These are phyloP conservation scores for Penicillium soppii DNA, from an alignment of 495 filamentous ascomycete genomes.

Conservation along the genomic window DNA sequence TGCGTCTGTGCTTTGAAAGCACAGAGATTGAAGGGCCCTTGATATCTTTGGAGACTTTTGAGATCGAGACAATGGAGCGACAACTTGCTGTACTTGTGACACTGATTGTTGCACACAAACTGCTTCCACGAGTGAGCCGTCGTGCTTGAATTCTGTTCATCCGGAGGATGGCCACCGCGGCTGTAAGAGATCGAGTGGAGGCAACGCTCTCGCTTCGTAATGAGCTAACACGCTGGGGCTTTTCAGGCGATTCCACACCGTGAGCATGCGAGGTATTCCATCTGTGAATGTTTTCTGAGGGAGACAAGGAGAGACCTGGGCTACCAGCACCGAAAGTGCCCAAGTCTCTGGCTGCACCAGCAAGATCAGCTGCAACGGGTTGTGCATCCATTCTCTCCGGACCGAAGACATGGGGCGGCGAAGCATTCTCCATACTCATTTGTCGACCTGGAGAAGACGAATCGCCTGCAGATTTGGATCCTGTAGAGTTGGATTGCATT, in stretches of 20 bases:
- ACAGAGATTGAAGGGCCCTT: not conserved
- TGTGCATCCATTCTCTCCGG: too few relatives aligned
- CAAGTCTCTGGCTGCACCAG: too few relatives aligned
- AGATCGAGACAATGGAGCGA: not conserved
- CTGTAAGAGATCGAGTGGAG: slow-evolving; percentile 10
- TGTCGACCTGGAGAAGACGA: not conserved
- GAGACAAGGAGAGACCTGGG: not conserved
- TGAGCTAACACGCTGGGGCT: not conserved
- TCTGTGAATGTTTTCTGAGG: not conserved
- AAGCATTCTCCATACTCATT: not conserved
- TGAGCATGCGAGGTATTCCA: not conserved
- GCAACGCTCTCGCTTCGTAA: slow-evolving; percentile 1
- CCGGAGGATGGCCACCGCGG: slow-evolving; percentile 3
- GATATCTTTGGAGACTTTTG: not conserved
- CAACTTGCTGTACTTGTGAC: not conserved
- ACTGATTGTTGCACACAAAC: not conserved
- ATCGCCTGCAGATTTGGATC: not conserved
- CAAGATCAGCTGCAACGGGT: too few relatives aligned
- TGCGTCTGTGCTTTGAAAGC: not conserved
- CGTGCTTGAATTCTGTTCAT: slow-evolving; percentile 1
- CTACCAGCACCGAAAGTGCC: not conserved
- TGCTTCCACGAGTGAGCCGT: slow-evolving; percentile 1
- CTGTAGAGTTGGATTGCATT: too few relatives aligned
- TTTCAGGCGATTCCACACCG: not conserved
- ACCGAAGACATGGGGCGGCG: not conserved